A percentile compares a stretch with the other conserved stretches of the same genome.
These are phyloP conservation scores for Pythium oligandrum DNA, from an alignment of 352 stramenopile species.

Conservation along the genomic window DNA sequence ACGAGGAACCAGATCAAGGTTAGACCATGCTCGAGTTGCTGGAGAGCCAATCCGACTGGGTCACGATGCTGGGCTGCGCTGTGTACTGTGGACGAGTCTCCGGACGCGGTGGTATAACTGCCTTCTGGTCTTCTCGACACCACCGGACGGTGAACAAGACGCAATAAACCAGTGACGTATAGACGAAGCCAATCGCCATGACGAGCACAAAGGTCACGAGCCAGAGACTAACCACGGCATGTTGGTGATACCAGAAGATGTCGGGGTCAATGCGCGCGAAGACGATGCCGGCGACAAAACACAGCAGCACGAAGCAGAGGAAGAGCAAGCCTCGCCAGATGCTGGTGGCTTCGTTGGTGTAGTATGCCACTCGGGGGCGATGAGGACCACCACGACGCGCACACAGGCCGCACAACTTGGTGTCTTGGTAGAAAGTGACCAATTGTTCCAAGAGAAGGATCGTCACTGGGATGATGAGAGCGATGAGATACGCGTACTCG, in stretches of 20 bases:
- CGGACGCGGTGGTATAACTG: too few relatives aligned
- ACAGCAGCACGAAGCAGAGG: constrained; percentile 26
- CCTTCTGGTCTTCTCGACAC: constrained; percentile 12
- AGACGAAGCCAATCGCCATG: constrained; percentile 36
- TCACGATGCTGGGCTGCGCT: too few relatives aligned
- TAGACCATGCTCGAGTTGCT: too few relatives aligned
- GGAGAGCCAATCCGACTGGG: too few relatives aligned
- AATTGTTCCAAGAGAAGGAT: constrained; percentile 43
- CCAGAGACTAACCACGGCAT: constrained; percentile 36
- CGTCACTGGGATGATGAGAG: constrained; percentile 26
- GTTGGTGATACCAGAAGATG: constrained; percentile 33
- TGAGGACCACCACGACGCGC: constrained; percentile 27
- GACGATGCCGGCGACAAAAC: constrained; percentile 30
- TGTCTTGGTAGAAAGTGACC: constrained; percentile 59
- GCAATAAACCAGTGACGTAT: constrained; percentile 32
- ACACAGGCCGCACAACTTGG: constrained; percentile 39
- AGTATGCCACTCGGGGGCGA: constrained; percentile 26
- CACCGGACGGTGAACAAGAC: constrained; percentile 43
- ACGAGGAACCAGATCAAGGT: too few relatives aligned
- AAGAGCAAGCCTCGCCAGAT: constrained; percentile 25
- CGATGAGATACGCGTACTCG: constrained; percentile 35
- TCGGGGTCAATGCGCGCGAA: constrained; percentile 26
- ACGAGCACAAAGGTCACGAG: constrained; percentile 38
- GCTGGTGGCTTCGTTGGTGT: constrained; percentile 25
- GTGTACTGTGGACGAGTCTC: too few relatives aligned